Percentiles rank a stretch among this genome's conserved stretches.
These are phyloP conservation scores for Trichocladium antarcticum DNA, from an alignment of 495 filamentous ascomycete genomes.

Conservation along the genomic window DNA sequence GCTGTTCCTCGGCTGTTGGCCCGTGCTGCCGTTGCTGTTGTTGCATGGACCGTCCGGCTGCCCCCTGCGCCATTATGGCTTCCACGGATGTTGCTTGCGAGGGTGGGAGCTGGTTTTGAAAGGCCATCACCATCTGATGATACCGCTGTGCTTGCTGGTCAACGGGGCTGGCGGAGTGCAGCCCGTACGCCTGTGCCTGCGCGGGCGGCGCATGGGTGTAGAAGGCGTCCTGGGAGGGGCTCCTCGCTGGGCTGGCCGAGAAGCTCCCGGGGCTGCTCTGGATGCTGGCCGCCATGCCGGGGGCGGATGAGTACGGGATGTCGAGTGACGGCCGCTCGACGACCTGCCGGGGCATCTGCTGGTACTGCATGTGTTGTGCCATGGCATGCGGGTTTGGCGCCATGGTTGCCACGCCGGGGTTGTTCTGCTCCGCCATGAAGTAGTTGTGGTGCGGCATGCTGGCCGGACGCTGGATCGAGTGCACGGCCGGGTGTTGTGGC, in stretches of 20 bases:
- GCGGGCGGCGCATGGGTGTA: constrained; percentile 35
- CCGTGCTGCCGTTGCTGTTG: constrained; percentile 14
- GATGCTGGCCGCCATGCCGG: constrained; percentile 27
- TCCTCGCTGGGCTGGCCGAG: constrained; percentile 35
- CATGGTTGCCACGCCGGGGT: constrained; percentile 44
- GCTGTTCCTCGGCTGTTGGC: constrained; percentile 18
- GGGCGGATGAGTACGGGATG: constrained; percentile 29
- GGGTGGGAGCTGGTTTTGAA: constrained; percentile 15
- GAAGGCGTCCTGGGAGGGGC: constrained; percentile 36
- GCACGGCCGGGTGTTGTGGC: constrained; percentile 25
- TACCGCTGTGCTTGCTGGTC: constrained; percentile 23
- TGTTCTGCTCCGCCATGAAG: constrained; percentile 42
- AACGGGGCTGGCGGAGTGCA: constrained; percentile 32
- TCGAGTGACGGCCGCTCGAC: constrained; percentile 35
- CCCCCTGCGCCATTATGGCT: not conserved
- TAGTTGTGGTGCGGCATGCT: constrained; percentile 36
- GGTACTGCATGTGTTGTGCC: constrained; percentile 27
- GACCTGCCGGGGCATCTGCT: constrained; percentile 36
- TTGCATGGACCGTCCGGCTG: not conserved
- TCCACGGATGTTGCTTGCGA: constrained; percentile 15
- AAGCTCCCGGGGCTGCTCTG: constrained; percentile 43
- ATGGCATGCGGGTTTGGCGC: constrained; percentile 34
- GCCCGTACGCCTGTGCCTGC: constrained; percentile 31
- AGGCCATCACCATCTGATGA: constrained; percentile 14
- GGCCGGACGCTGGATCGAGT: constrained; percentile 30